Evolutionary conservation across 495 filamentous ascomycete genomes (phyloP), one percentile per base, ranked within the genome.

Genomic region (Aspergillus avenaceus): DNA sequence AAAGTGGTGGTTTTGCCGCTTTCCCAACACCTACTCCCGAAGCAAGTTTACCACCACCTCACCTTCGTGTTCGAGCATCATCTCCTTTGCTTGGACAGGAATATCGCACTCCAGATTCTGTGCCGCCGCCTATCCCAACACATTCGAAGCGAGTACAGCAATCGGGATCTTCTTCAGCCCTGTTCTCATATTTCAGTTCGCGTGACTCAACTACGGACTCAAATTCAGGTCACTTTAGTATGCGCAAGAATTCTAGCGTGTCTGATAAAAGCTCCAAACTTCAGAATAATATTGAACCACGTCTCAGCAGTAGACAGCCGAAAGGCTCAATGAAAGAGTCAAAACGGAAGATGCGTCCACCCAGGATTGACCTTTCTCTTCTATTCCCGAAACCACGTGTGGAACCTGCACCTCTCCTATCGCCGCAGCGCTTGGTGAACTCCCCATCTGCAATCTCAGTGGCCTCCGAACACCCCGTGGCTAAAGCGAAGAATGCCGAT

Each of bases 381-480:
- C 55, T 77, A 16, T 77, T 77, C 52, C 73, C 73, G 9, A 77
- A 74, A 49, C 73, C 73, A 1, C 62, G 64, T 25, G 51, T 66
- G 21, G 53, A 41, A 16, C 36, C 54, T 13, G 49, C 64, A 9
- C 70, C 65, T 29, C 62, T 75, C 19, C 53, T 77, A 13, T 77
- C 73, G 4, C 73, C 73, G 9, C 73, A 75, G 27, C 68, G 72
- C 3, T 65, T 73, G 61, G 69, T 69, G 9, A 50, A 63, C n/a
- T 77, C 73, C 0, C 73, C 73, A 1, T 72, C 73, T 6, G 62
- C 72, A 1, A 62, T 74, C 26, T 73, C 72, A 4, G 56, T 66
- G 0, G 52, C 41, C n/a, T 66, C 68, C 8, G 69, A 70, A 36
- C 52, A 49, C 27, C 53, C 69, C 8, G 41, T 50, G 3, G 45